Evolutionary conservation across 768 basidiomycete species (phyloP).

Genomic region (Russula sp.): DNA sequence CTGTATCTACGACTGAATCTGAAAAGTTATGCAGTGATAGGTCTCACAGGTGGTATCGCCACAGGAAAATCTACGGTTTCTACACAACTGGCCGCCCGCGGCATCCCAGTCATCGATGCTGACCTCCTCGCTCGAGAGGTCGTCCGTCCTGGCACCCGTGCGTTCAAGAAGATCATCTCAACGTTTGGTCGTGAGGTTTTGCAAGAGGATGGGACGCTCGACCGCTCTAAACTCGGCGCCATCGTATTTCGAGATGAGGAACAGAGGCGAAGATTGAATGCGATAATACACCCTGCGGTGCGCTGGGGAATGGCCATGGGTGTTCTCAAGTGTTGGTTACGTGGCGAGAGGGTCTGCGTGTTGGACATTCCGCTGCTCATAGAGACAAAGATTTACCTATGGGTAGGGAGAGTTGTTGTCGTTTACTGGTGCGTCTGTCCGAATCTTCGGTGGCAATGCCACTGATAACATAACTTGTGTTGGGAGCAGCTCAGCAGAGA

Average conservation of each 20-base stretch:
- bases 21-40: slow-evolving; percentile 56
- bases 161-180: slow-evolving; percentile 56
- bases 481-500: slow-evolving; percentile 60
- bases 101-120: slow-evolving; percentile 86
- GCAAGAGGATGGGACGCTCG: slow-evolving; percentile 59
- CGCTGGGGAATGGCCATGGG: slow-evolving; percentile 65
- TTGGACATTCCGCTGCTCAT: slow-evolving; percentile 91
- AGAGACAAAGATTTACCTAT: slow-evolving; percentile 79
- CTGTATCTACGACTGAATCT: background rate
- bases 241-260: slow-evolving; percentile 77
- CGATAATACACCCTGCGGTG: slow-evolving; percentile 91
- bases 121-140: slow-evolving; percentile 84
- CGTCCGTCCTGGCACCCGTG: slow-evolving; percentile 77
- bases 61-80: slow-evolving; percentile 96
- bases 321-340: slow-evolving; percentile 65
- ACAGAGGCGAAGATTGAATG: slow-evolving; percentile 69
- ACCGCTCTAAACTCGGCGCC: slow-evolving; percentile 76
- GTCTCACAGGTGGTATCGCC: slow-evolving; percentile 93
- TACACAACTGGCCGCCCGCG: slow-evolving; percentile 53
- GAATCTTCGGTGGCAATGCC: background rate
- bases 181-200: slow-evolving; percentile 71
- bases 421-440: slow-evolving; percentile 74
- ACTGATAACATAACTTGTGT: background rate
- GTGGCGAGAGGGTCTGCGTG: slow-evolving; percentile 71
- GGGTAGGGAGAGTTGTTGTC: slow-evolving; percentile 78